Conservation (phyloP, 306 rosid genomes). For the Gastrolobium bilobum region DNA sequence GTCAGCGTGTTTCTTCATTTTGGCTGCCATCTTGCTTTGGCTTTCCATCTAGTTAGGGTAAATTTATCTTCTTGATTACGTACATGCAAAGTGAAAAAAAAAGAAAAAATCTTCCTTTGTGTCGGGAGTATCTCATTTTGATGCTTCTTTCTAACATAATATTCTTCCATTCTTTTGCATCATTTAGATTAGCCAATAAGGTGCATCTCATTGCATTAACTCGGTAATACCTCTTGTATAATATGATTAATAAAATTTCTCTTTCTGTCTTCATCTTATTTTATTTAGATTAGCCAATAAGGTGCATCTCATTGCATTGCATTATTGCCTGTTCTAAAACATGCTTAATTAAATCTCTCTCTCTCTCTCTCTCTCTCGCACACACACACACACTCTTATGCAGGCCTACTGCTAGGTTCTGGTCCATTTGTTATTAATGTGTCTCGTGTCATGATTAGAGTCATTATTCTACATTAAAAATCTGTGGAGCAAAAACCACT, state of each 20-base stretch:
- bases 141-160: slow-evolving; percentile 5
- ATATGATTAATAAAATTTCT: slow-evolving; percentile 8
- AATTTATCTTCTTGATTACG: slow-evolving; percentile 19
- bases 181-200: slow-evolving; percentile 19
- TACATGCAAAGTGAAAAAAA: no score
- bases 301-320: not conserved
- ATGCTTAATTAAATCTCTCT: slow-evolving; percentile 23
- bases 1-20: slow-evolving; percentile 39
- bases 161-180: slow-evolving; percentile 7
- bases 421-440: slow-evolving; percentile 20
- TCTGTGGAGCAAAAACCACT: not conserved
- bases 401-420: slow-evolving; percentile 22
- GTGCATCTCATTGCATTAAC: slow-evolving; percentile 14
- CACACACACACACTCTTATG: no score
- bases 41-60: not conserved
- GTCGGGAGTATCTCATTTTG: not conserved
- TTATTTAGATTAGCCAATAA: slow-evolving; percentile 27
- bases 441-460: not conserved
- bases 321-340: slow-evolving; percentile 1
- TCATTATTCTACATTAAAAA: slow-evolving; percentile 22
- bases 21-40: slow-evolving; percentile 34
- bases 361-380: slow-evolving; percentile 3
- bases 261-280: not conserved
- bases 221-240: not conserved
- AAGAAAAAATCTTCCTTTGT: not conserved